Base-by-base conservation (phyloP, 805 yeast genomes). In the Wickerhamiella sergipiensis region DNA sequence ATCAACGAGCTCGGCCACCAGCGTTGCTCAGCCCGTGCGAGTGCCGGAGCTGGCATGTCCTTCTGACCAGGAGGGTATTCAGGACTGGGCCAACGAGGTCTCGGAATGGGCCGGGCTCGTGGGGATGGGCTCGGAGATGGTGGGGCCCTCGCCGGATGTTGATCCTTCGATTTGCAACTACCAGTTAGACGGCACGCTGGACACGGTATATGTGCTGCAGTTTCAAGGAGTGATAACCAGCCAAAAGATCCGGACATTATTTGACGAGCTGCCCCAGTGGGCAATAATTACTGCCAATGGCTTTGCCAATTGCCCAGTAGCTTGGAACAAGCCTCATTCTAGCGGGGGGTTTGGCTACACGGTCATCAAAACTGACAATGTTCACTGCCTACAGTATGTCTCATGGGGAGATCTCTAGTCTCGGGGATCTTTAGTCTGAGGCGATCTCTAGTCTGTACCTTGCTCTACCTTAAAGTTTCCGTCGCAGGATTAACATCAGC, bases 91-190 rank as follows among this genome's bases (percentile, higher is more conserved):
- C 6, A 54, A 54, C 24, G 50, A 19, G n/a, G 15, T 55, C 19
- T n/a, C 36, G 1, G 59, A 58, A 24, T 57, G 60, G 60, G 43
- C 47, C 2, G 61, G 59, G 1, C 53, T 57, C 10, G 52, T 48
- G 3, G 48, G 38, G 1, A 13, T 53, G 3, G 43, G 46, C 8
- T 49, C 55, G 2, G 47, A 44, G n/a, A 43, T 52, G 3, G 24
- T 55, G 1, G 29, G 50, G 5, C 45, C 26, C 2, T 13, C 45
- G 43, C 43, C 49, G 10, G 44, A 45, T 3, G 48, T 52, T 7
- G 55, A 57, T 19, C 45, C 43, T 3, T 51, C 50, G 2, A 38
- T 54, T 6, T 44, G 52, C 31, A 52, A 52, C 24, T 48, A 46
- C 29, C 12, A 38, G 39, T 39, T 48, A 7, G 47, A 42, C 26